Evolutionary conservation across 805 yeast genomes (phyloP), one percentile per base, ranked within the genome.

Genomic region (Starmerella etchellsii): DNA sequence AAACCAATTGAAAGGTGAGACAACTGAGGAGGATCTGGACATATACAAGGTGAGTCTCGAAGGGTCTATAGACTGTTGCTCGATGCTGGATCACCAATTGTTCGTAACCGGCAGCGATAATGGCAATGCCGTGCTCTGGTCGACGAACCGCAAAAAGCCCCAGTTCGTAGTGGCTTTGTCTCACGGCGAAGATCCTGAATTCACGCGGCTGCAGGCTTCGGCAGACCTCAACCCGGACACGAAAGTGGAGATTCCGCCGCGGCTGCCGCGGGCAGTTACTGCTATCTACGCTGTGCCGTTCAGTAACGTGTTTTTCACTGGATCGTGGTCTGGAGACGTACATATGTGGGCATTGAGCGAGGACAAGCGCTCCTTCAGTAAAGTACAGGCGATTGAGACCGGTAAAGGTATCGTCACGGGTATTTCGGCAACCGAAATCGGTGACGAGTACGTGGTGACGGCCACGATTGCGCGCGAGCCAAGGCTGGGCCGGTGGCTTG

Each of bases 21-120:
- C 38, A 3, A 15, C 20, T 7, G 20, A 27, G 13, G 34, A 29
- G 13, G 35, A 30, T 11, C 47, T 32, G 26, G 27, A 31, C 19
- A 20, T 35, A 24, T 9, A 26, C 18, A 46, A 39, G 6, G 34
- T 34, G 14, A 43, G 42, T 18, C 46, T 56, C 21, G 96, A 91
- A 59, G 97, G 97, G 11, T 76, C 91, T 47, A 77, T 88, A 39
- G 97, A 88, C 53, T 78, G 81, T 55, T 91, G 87, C 26, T 66
- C 81, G 11, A 85, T 87, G 95, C 62, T 82, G 40, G 98, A 91
- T 61, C 94, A 87, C 60, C 74, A 85, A 22, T 85, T 81, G 58
- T 91, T 91, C 57, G 76, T 91, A 35, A 87, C 97, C 1, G 97
- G 97, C 4, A 78, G 94, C 14, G 98, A 91, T 57, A 88, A 87